A percentile compares a stretch with the other conserved stretches of the same genome.
Evolutionary conservation across 495 filamentous ascomycete species (phyloP).

Genomic region (Penicillium waksmanii): DNA sequence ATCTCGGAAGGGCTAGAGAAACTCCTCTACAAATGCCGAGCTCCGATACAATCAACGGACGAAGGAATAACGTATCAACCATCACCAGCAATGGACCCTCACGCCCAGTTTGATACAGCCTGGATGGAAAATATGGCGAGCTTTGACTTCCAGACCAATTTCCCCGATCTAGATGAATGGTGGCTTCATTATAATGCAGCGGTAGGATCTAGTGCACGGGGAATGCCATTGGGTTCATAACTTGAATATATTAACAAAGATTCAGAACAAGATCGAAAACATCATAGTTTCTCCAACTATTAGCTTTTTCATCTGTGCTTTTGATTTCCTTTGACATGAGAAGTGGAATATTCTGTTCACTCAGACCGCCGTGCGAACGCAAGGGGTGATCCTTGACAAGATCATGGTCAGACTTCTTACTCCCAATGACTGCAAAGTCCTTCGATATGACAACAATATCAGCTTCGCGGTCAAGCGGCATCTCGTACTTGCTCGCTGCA

Average conservation of each 20-base stretch:
- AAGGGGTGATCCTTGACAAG: constrained; percentile 34
- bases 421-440: constrained; percentile 35
- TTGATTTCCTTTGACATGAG: constrained; percentile 28
- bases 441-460: constrained; percentile 38
- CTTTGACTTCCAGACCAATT: constrained; percentile 36
- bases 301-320: neutral
- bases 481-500: constrained; percentile 33
- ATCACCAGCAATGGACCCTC: constrained; percentile 18
- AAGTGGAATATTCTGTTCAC: constrained; percentile 35
- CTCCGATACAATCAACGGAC: constrained; percentile 11
- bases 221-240: neutral
- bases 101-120: constrained; percentile 18
- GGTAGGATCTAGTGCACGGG: constrained; percentile 10
- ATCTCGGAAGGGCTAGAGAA: constrained; percentile 31
- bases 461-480: constrained; percentile 39
- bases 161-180: constrained; percentile 33
- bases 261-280: constrained; percentile 40
- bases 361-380: constrained; percentile 40
- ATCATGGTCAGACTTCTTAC: constrained; percentile 33
- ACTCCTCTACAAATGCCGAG: constrained; percentile 26
- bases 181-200: constrained; percentile 28
- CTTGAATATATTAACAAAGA: constrained; percentile 11
- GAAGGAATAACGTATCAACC: constrained; percentile 12
- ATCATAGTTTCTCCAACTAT: constrained; percentile 38
- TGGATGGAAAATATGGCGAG: constrained; percentile 40